Evolutionary conservation across 495 filamentous ascomycete species (phyloP).

Genomic region (Xylaria cubensis): DNA sequence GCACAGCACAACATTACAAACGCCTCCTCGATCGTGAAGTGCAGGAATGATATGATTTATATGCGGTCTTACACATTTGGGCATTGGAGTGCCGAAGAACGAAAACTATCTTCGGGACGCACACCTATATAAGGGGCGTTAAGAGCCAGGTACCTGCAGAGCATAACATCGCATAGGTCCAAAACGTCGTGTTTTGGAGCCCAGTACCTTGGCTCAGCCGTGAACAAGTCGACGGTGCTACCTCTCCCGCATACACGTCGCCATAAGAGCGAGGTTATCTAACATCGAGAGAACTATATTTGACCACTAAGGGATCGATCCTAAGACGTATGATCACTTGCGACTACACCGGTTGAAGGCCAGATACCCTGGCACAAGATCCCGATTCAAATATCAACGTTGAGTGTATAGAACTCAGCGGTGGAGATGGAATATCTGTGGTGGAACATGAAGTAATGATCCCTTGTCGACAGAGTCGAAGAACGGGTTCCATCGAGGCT

Average conservation of each 20-base stretch:
- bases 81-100: background rate
- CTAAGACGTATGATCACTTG: background rate
- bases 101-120: background rate
- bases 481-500: background rate
- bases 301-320: background rate
- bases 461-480: background rate
- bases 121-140: background rate
- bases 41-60: background rate
- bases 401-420: background rate
- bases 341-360: background rate
- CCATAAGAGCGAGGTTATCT: background rate
- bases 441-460: background rate
- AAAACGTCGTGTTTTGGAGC: background rate
- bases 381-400: background rate
- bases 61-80: background rate
- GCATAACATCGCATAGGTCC: background rate
- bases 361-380: background rate
- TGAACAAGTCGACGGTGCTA: background rate
- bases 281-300: background rate
- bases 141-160: background rate
- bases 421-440: background rate
- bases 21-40: background rate
- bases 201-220: constrained; percentile 22
- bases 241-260: background rate
- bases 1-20: background rate